phyloP scores from a whole-genome alignment of 352 stramenopile genomes.

The Phytopythium mirpurense region DNA sequence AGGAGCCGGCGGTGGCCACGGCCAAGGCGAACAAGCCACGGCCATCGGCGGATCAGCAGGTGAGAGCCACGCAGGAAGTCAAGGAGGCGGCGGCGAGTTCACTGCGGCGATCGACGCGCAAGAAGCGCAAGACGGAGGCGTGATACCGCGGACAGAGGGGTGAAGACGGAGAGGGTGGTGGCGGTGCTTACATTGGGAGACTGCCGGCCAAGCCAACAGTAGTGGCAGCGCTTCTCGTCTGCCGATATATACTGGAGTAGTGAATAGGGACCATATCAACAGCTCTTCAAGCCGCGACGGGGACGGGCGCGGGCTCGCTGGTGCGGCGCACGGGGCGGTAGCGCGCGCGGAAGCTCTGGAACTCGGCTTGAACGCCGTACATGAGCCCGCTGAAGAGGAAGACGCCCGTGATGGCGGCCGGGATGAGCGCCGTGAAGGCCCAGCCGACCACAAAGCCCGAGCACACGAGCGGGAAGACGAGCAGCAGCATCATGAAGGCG shows the following conservation, averaged over 20 bases:
- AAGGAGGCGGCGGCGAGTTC: conserved; percentile 8
- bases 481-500: conserved; percentile 23
- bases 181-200: background rate
- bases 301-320: background rate
- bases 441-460: conserved; percentile 29
- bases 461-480: conserved; percentile 27
- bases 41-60: background rate
- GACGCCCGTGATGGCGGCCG: conserved; percentile 26
- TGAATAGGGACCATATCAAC: no score
- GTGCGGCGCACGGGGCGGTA: conserved; percentile 13
- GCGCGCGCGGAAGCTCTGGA: conserved; percentile 28
- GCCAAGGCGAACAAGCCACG: conserved; percentile 1
- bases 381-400: conserved; percentile 52
- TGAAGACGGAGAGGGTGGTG: background rate
- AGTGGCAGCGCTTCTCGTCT: background rate
- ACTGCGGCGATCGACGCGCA: conserved; percentile 37
- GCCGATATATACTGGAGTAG: background rate
- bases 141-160: background rate
- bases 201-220: background rate
- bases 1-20: conserved; percentile 2
- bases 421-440: conserved; percentile 39
- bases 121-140: conserved; percentile 32
- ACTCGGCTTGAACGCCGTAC: conserved; percentile 42
- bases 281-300: background rate
- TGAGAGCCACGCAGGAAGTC: background rate